Percentiles rank a stretch among this genome's conserved stretches.
Evolutionary conservation across 1,284 basidiomycete genomes (phyloP).

Genomic region (Heterobasidion annosum): DNA sequence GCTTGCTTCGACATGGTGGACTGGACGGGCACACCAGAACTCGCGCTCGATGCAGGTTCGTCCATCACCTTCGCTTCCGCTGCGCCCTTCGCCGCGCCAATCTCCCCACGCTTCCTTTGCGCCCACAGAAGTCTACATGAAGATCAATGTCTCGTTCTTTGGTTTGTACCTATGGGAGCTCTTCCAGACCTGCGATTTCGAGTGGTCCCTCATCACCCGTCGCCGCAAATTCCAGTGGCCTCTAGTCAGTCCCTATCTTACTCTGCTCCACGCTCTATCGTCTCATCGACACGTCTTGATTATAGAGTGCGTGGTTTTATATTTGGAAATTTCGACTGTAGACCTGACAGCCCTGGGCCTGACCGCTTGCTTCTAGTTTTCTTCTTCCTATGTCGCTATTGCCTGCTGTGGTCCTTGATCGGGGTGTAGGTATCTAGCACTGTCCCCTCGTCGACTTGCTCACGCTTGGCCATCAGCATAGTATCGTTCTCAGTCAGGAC

Average conservation of each 20-base stretch:
- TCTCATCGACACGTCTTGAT: neutral
- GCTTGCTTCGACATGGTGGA: constrained; percentile 33
- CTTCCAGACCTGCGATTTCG: constrained; percentile 50
- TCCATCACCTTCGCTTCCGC: constrained; percentile 3
- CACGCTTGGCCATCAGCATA: neutral
- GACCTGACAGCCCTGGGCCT: neutral
- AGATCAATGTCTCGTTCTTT: constrained; percentile 49
- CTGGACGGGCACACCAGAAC: constrained; percentile 43
- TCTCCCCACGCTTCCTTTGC: constrained; percentile 2
- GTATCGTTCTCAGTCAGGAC: neutral
- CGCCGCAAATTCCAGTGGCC: constrained; percentile 55
- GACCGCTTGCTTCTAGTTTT: constrained; percentile 31
- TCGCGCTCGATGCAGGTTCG: constrained; percentile 38
- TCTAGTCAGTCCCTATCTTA: constrained; percentile 31
- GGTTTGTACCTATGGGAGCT: constrained; percentile 65
- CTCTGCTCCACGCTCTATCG: neutral
- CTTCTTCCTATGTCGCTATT: constrained; percentile 50
- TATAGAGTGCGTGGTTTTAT: neutral
- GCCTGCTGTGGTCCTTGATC: neutral
- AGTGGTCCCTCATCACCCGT: constrained; percentile 50
- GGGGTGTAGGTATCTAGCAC: neutral
- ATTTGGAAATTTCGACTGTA: no score
- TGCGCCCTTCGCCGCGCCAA: neutral
- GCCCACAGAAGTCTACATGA: constrained; percentile 41
- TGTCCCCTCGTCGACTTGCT: neutral